These are phyloP conservation scores for Cercospora zeae-maydis DNA, from an alignment of 2,329 filamentous ascomycete species.

Conservation along the genomic window DNA sequence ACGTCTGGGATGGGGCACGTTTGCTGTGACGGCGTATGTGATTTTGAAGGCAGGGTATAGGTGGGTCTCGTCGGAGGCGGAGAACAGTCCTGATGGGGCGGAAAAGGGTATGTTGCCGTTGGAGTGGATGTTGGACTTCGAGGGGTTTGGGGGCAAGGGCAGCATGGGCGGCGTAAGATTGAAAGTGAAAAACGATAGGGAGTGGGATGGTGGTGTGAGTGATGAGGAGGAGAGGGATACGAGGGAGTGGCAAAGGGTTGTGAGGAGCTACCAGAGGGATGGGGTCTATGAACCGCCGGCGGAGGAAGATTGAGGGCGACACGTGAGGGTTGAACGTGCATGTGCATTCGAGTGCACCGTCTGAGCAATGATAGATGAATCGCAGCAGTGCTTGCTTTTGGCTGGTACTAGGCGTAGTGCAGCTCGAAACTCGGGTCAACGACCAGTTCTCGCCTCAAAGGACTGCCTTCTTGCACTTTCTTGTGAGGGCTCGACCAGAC, in stretches of 20 bases:
- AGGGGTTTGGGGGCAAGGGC: conserved; percentile 36
- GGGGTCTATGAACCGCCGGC: conserved; percentile 25
- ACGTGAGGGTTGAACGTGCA: neutral
- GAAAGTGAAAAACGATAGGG: conserved; percentile 39
- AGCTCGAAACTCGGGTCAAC: neutral
- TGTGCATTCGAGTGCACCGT: neutral
- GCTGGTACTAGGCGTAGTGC: neutral
- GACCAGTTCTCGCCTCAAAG: neutral
- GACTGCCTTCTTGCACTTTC: neutral
- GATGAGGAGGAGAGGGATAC: conserved; percentile 28
- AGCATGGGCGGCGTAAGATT: conserved; percentile 41
- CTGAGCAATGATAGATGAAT: neutral
- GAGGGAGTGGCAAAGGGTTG: conserved; percentile 25
- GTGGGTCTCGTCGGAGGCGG: conserved; percentile 43
- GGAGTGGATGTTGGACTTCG: conserved; percentile 45
- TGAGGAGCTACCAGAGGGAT: conserved; percentile 28
- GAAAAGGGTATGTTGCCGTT: conserved; percentile 38
- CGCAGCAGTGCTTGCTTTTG: neutral
- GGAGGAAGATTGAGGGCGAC: neutral
- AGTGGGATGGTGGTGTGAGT: conserved; percentile 22
- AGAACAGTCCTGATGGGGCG: conserved; percentile 33
- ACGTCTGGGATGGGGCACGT: conserved; percentile 44
- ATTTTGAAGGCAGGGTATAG: conserved; percentile 44
- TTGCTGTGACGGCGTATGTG: conserved; percentile 41
- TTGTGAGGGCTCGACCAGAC: neutral